Evolutionary conservation across 257 asterid species (phyloP).

Genomic region (Solanum commersonii): DNA sequence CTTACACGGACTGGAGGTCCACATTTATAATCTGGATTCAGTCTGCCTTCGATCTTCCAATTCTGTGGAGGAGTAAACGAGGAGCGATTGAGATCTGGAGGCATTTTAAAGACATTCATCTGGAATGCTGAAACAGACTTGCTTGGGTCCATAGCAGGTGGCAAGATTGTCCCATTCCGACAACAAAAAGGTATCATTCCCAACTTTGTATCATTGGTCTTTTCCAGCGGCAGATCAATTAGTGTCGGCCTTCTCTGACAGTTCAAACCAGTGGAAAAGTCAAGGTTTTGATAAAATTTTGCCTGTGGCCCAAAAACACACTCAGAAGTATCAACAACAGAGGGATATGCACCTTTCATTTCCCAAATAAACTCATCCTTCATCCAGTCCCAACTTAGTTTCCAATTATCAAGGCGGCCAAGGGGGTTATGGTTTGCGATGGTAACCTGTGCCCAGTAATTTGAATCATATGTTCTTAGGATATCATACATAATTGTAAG

Average conservation of each 20-base stretch:
- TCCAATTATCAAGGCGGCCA: conserved; percentile 88
- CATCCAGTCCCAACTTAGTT: conserved; percentile 97
- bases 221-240: conserved; percentile 62
- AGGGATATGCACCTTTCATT: conserved; percentile 85
- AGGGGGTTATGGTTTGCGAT: conserved; percentile 75
- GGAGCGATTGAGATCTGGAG: conserved; percentile 78
- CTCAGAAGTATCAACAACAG: conserved; percentile 47
- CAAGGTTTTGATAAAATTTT: conserved; percentile 40
- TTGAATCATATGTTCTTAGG: conserved; percentile 52
- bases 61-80: conserved; percentile 66
- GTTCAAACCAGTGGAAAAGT: conserved; percentile 64
- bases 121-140: conserved; percentile 71
- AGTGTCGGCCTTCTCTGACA: conserved; percentile 75
- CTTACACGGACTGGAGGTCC: conserved; percentile 82
- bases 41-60: conserved; percentile 57
- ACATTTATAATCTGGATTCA: conserved; percentile 81
- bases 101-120: conserved; percentile 87
- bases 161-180: conserved; percentile 83
- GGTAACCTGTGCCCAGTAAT: conserved; percentile 77
- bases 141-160: conserved; percentile 87
- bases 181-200: conserved; percentile 89
- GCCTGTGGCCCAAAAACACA: conserved; percentile 78
- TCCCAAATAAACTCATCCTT: conserved; percentile 73
- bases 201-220: conserved; percentile 52
- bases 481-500: conserved; percentile 79